Conservation (phyloP, 208 protist species). For the Leishmania arabica region DNA sequence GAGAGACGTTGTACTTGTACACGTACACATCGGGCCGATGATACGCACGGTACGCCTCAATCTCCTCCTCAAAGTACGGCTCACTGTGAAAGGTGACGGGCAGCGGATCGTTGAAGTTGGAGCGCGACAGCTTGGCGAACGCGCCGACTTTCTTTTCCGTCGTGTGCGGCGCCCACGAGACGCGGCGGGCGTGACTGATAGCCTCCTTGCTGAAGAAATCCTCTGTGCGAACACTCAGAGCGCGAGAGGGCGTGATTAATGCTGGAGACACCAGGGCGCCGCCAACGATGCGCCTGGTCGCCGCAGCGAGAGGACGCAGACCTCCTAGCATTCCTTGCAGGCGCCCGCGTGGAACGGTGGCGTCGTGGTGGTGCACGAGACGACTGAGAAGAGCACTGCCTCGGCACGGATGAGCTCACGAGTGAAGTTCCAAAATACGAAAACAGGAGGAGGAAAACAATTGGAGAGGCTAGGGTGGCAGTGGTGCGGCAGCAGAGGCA, state of each 20-base stretch:
- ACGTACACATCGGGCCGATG: constrained; percentile 89
- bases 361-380: background rate
- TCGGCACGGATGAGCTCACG: background rate
- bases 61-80: constrained; percentile 88
- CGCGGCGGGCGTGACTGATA: constrained; percentile 85
- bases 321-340: background rate
- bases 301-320: background rate
- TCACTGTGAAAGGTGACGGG: constrained; percentile 69
- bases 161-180: constrained; percentile 90
- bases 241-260: constrained; percentile 14
- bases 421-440: background rate
- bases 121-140: constrained; percentile 88
- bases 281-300: no score
- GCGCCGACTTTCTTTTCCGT: constrained; percentile 89
- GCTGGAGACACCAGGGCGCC: background rate
- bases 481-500: background rate
- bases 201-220: constrained; percentile 92
- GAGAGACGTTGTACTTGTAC: constrained; percentile 88
- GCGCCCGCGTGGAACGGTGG: background rate
- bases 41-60: constrained; percentile 85
- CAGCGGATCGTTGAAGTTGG: constrained; percentile 87
- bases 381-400: background rate
- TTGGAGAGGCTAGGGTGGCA: background rate
- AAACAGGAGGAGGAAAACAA: background rate
- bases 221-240: constrained; percentile 81